Conservation (phyloP, 306 rosid species). For the Crotalaria pallida region DNA sequence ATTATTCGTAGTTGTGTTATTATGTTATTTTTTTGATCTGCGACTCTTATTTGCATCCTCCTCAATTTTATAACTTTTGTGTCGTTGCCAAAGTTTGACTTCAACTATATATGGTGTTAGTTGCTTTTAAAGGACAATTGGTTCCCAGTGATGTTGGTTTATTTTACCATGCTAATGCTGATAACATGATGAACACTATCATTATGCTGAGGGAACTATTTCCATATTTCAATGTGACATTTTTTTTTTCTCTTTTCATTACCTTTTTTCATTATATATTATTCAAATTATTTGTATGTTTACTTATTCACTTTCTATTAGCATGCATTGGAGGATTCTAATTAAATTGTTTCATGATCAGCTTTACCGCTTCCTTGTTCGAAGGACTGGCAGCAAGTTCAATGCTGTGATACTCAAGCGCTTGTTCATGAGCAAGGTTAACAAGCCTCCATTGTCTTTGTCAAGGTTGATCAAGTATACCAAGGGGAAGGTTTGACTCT, state of each 20-base stretch:
- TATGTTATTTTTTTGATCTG: background rate
- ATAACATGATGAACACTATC: slow-evolving; percentile 35
- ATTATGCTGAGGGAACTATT: slow-evolving; percentile 54
- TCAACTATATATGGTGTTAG: background rate
- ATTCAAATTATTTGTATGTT: background rate
- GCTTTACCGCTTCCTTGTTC: slow-evolving; percentile 75
- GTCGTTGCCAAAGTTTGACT: background rate
- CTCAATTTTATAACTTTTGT: too few relatives aligned
- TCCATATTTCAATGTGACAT: background rate
- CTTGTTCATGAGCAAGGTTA: slow-evolving; percentile 74
- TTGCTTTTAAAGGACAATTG: background rate
- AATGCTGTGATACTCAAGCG: slow-evolving; percentile 68
- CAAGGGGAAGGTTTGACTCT: slow-evolving; percentile 53
- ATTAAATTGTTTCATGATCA: slow-evolving; percentile 20
- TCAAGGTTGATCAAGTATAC: slow-evolving; percentile 46
- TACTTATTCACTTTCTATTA: background rate
- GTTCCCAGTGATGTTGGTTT: slow-evolving; percentile 34
- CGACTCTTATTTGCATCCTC: background rate
- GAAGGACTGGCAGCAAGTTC: slow-evolving; percentile 69
- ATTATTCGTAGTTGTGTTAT: background rate
- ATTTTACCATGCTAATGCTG: slow-evolving; percentile 81
- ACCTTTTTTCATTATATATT: background rate
- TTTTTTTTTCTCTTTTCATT: too few relatives aligned
- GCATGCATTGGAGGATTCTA: background rate
- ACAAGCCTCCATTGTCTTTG: slow-evolving; percentile 71